Conservation (phyloP, 495 filamentous ascomycete species). For the Penicillium odoratum region DNA sequence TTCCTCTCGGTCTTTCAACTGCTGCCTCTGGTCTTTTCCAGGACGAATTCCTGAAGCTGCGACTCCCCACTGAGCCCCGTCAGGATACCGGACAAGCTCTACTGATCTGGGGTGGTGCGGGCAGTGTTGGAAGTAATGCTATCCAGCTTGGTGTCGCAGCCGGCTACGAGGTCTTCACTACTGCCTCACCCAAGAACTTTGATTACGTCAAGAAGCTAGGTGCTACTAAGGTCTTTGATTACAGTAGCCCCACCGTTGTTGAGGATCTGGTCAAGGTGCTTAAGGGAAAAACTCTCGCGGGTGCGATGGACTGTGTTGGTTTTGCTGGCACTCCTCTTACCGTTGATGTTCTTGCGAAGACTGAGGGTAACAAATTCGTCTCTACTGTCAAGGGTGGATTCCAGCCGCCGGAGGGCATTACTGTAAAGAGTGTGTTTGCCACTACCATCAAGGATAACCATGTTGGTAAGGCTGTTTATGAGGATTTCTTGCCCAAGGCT, state of each 20-base stretch:
- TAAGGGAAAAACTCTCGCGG: slow-evolving; percentile 2
- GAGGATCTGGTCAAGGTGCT: slow-evolving; percentile 21
- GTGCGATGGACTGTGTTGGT: slow-evolving; percentile 5
- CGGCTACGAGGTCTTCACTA: slow-evolving; percentile 58
- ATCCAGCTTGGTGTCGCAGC: slow-evolving; percentile 60
- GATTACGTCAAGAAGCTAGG: slow-evolving; percentile 53
- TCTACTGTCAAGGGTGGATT: slow-evolving; percentile 14
- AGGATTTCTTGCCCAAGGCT: slow-evolving; percentile 34
- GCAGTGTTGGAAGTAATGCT: slow-evolving; percentile 66
- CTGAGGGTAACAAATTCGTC: slow-evolving; percentile 18
- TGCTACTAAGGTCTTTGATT: slow-evolving; percentile 58
- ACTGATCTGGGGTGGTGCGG: slow-evolving; percentile 58
- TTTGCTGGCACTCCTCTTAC: not conserved
- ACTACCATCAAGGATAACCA: slow-evolving; percentile 23
- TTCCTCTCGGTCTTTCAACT: slow-evolving; percentile 12
- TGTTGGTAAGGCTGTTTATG: slow-evolving; percentile 27
- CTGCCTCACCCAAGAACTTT: slow-evolving; percentile 53
- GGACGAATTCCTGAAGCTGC: slow-evolving; percentile 11
- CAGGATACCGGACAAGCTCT: not conserved
- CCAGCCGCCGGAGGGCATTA: slow-evolving; percentile 12
- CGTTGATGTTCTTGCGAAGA: slow-evolving; percentile 12
- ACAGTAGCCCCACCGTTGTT: slow-evolving; percentile 40
- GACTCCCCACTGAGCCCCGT: slow-evolving; percentile 5
- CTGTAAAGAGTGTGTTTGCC: slow-evolving; percentile 9
- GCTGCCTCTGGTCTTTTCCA: slow-evolving; percentile 25